phyloP scores from a whole-genome alignment of 495 filamentous ascomycete genomes.

The Penicillium ochrochloron region DNA sequence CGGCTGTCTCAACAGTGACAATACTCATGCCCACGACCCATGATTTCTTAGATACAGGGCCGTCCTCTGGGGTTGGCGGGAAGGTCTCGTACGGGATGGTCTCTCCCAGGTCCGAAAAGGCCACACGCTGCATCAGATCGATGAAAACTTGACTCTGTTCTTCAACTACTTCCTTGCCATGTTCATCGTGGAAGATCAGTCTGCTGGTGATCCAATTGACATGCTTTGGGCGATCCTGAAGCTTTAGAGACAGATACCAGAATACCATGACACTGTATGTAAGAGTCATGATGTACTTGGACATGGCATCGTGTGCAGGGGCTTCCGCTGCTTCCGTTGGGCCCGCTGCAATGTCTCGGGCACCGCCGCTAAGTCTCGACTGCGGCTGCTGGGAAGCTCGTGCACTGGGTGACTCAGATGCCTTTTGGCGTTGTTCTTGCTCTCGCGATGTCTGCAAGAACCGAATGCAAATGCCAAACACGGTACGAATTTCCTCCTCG shows the following conservation, averaged over 20 bases:
- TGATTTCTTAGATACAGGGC: slow-evolving; percentile 70
- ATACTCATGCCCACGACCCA: slow-evolving; percentile 91
- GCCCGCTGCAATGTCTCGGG: slow-evolving; percentile 44
- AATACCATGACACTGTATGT: slow-evolving; percentile 96
- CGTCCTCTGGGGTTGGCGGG: slow-evolving; percentile 67
- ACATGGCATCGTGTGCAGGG: slow-evolving; percentile 46
- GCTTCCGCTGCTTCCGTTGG: slow-evolving; percentile 38
- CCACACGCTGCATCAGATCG: slow-evolving; percentile 92
- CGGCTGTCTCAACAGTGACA: slow-evolving; percentile 81
- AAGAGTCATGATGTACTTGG: slow-evolving; percentile 86
- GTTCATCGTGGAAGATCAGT: slow-evolving; percentile 71
- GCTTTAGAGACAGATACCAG: slow-evolving; percentile 89
- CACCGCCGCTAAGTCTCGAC: slow-evolving; percentile 46
- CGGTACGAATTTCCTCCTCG: slow-evolving; percentile 84
- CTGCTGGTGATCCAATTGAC: slow-evolving; percentile 92
- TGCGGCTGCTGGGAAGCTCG: slow-evolving; percentile 34
- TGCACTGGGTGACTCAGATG: slow-evolving; percentile 37
- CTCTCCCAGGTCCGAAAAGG: slow-evolving; percentile 78
- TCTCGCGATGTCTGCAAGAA: slow-evolving; percentile 80
- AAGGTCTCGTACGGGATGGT: slow-evolving; percentile 55
- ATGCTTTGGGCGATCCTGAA: slow-evolving; percentile 79
- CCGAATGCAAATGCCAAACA: slow-evolving; percentile 93
- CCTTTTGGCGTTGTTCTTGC: slow-evolving; percentile 55
- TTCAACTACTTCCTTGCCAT: slow-evolving; percentile 76
- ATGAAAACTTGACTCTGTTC: slow-evolving; percentile 93